These are phyloP conservation scores for Aspergillus coremiiformis DNA, from an alignment of 495 filamentous ascomycete genomes.

Conservation along the genomic window DNA sequence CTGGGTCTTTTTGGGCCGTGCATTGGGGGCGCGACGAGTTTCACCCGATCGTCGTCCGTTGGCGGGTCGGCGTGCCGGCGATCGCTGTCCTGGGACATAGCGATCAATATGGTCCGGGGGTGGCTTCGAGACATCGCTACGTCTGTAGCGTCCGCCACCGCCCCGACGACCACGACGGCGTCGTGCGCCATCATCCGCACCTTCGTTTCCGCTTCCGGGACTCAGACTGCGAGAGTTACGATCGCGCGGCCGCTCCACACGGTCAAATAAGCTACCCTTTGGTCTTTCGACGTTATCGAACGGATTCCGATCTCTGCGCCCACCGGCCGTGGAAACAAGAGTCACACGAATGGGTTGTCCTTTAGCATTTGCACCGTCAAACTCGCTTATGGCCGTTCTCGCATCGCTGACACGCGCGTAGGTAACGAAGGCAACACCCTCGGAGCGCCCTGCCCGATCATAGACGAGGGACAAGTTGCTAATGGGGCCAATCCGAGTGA, in stretches of 20 bases:
- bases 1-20: constrained; percentile 76
- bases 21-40: constrained; percentile 37
- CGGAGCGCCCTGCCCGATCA: constrained; percentile 84
- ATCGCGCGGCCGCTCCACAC: constrained; percentile 49
- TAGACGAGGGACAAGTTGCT: constrained; percentile 65
- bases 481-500: constrained; percentile 68
- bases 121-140: constrained; percentile 61
- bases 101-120: constrained; percentile 71
- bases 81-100: constrained; percentile 63
- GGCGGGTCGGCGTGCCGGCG: constrained; percentile 29
- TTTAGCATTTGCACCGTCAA: constrained; percentile 85
- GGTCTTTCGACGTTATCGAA: constrained; percentile 53
- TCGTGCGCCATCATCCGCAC: constrained; percentile 18
- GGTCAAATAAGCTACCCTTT: constrained; percentile 65
- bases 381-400: constrained; percentile 66
- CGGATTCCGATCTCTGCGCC: constrained; percentile 48
- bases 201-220: constrained; percentile 26
- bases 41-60: constrained; percentile 44
- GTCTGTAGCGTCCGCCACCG: constrained; percentile 39
- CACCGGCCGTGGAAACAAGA: constrained; percentile 47
- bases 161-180: constrained; percentile 43
- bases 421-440: constrained; percentile 78
- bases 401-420: constrained; percentile 66
- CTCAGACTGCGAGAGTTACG: constrained; percentile 36
- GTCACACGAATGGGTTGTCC: constrained; percentile 84